Base-by-base conservation (phyloP, 176 grass and related monocot species). In the Musa schizocarpa region DNA sequence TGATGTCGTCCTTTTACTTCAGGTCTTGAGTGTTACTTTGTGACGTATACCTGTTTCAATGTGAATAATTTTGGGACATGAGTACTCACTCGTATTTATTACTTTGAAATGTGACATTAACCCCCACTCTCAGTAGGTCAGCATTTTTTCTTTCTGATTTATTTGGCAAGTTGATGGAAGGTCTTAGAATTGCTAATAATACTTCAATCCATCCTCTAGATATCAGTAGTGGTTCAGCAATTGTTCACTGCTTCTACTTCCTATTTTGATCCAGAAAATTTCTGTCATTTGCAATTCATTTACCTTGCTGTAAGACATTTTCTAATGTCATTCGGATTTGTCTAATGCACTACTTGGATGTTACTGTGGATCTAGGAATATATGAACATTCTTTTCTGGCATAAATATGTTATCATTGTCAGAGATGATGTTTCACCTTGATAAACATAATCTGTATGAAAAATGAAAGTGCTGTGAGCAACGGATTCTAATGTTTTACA, bases 1-100 rank as follows among this genome's bases (percentile, higher is more conserved):
- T 69, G 61, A 64, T 16, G 78, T 93, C 54, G 83, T 87, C 56
- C 90, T 98, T 89, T 83, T 98, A 82, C 94, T 98, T 89, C 94
- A 98, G 94, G 90, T 98, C 79, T 75, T 75, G 52, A 72, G 13
- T 71, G 13, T 57, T 62, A 65, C 10, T 64, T 68, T 79, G 17
- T 74, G 69, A 53, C 34, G n/a, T 73, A 55, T 21, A 62, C 51
- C 11, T 62, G 11, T 68, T 67, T 23, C 13, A 23, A 13, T 34
- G 16, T 75, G 26, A 11, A 52, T 22, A 9, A 52, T n/a, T 12
- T 72, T 7, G 34, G 34, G 34, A 43, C 34, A 72, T 22, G 3
- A 52, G 8, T 52, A n/a, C n/a, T 65, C 9, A 4, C 23, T 22
- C 9, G 9, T 64, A 10, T 24, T 65, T 23, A 65, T 65, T 24